Evolutionary conservation across 345 rosid genomes (phyloP).

Genomic region (Moricandia moricandioides): DNA sequence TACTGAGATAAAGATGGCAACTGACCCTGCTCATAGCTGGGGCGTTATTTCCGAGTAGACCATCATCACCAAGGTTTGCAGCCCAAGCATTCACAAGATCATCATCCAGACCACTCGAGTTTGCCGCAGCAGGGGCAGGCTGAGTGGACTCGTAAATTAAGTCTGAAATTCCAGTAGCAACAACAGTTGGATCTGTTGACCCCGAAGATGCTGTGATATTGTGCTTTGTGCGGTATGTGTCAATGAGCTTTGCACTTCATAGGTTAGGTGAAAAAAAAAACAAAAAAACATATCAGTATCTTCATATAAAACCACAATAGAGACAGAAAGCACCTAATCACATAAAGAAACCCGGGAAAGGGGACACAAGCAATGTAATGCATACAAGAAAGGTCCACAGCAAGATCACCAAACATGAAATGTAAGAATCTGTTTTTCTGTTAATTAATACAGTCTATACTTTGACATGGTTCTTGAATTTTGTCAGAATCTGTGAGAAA

Average conservation of each 20-base stretch:
- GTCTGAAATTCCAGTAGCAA: conserved; percentile 90
- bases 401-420: conserved; percentile 17
- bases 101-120: conserved; percentile 81
- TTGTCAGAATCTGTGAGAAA: conserved; percentile 7
- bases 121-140: conserved; percentile 66
- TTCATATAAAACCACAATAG: background rate
- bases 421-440: background rate
- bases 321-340: background rate
- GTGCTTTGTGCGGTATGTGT: conserved; percentile 74
- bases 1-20: conserved; percentile 15
- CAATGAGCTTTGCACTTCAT: conserved; percentile 85
- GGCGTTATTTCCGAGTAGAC: conserved; percentile 72
- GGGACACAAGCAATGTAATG: conserved; percentile 4
- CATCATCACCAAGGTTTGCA: conserved; percentile 95
- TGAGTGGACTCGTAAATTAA: conserved; percentile 83
- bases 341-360: background rate
- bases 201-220: conserved; percentile 87
- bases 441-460: background rate
- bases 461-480: conserved; percentile 12
- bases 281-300: background rate
- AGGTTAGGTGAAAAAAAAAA: background rate
- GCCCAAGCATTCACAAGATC: conserved; percentile 99
- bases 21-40: conserved; percentile 94
- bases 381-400: conserved; percentile 5
- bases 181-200: conserved; percentile 82